Percentiles rank a stretch among this genome's conserved stretches.
These are phyloP conservation scores for Geranomyces variabilis DNA, from an alignment of 192 early-diverging fungal species.

Conservation along the genomic window DNA sequence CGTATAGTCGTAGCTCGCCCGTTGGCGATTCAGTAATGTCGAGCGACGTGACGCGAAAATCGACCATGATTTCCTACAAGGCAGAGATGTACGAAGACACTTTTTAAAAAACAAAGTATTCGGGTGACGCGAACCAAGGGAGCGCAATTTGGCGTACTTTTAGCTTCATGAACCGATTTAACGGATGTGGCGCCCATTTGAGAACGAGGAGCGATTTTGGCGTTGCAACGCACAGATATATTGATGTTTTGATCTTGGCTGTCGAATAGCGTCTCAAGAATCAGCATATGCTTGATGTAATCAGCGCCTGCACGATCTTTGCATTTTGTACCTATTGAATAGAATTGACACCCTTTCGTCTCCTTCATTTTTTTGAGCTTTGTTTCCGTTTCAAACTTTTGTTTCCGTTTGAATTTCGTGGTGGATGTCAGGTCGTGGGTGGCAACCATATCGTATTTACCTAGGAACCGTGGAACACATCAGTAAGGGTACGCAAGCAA, in stretches of 20 bases:
- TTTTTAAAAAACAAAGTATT: too few relatives aligned
- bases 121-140: too few relatives aligned
- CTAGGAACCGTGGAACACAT: constrained; percentile 14
- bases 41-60: constrained; percentile 38
- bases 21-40: constrained; percentile 44
- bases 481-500: too few relatives aligned
- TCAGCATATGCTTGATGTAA: background rate
- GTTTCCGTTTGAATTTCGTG: constrained; percentile 41
- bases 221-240: constrained; percentile 52
- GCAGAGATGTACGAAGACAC: too few relatives aligned
- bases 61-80: constrained; percentile 43
- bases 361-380: constrained; percentile 57
- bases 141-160: too few relatives aligned
- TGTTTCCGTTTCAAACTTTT: constrained; percentile 61
- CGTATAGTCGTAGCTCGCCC: constrained; percentile 43
- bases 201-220: constrained; percentile 44
- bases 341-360: constrained; percentile 53
- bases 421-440: constrained; percentile 48
- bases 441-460: constrained; percentile 56
- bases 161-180: constrained; percentile 60
- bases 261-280: background rate
- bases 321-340: constrained; percentile 44
- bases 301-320: background rate
- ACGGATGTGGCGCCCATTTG: constrained; percentile 61
- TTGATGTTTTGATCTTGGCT: constrained; percentile 36